These are phyloP conservation scores for Polygonum aviculare DNA, from an alignment of 148 eudicot species.

Conservation along the genomic window DNA sequence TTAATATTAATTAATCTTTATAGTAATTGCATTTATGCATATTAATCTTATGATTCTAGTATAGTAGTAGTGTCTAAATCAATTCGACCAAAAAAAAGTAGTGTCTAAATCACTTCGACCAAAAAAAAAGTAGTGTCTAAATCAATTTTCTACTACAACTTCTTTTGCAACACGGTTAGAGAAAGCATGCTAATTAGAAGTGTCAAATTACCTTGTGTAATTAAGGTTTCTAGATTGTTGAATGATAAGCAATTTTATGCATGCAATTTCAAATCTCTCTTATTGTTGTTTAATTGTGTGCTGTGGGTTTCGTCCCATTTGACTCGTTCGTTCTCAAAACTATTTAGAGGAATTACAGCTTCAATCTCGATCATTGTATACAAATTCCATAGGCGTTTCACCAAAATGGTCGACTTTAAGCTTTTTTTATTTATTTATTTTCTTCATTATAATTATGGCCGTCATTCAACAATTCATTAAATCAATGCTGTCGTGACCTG, in stretches of 20 bases:
- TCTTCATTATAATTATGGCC: not conserved
- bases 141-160: too few species aligned
- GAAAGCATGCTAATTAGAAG: too few species aligned
- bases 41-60: too few species aligned
- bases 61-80: too few species aligned
- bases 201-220: not conserved
- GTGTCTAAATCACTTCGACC: too few species aligned
- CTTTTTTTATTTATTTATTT: not conserved
- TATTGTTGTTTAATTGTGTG: not conserved
- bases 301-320: not conserved
- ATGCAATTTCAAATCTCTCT: not conserved
- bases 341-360: not conserved
- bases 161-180: too few species aligned
- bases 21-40: too few species aligned
- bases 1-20: too few species aligned
- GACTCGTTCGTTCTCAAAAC: not conserved
- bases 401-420: not conserved
- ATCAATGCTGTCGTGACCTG: not conserved
- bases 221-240: slow-evolving; percentile 1
- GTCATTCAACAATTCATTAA: not conserved
- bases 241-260: not conserved
- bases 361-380: not conserved
- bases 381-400: not conserved
- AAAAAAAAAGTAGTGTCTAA: too few species aligned
- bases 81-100: too few species aligned